These are phyloP conservation scores for Mortierella sp. DNA, from an alignment of 371 early-diverging fungal genomes.

Conservation along the genomic window DNA sequence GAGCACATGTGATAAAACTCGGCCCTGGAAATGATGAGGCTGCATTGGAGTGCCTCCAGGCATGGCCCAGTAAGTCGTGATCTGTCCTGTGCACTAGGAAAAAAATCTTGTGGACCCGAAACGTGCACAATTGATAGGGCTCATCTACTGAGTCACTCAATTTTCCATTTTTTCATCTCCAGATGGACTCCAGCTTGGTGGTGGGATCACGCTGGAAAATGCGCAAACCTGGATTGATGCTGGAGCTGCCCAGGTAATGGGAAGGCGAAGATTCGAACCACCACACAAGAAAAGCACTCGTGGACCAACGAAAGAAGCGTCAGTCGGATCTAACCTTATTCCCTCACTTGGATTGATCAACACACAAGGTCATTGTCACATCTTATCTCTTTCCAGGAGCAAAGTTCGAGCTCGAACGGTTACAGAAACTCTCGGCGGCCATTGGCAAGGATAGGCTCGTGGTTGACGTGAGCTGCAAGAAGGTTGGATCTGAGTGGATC, in stretches of 20 bases:
- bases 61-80: conserved; percentile 78
- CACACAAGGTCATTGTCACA: conserved; percentile 94
- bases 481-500: conserved; percentile 78
- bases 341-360: too few species aligned
- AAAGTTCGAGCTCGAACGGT: conserved; percentile 73
- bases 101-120: too few species aligned
- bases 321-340: not conserved
- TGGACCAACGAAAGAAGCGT: too few species aligned
- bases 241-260: conserved; percentile 86
- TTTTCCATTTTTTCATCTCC: not conserved
- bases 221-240: conserved; percentile 86
- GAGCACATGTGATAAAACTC: conserved; percentile 95
- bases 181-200: conserved; percentile 90
- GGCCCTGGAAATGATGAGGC: conserved; percentile 91
- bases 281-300: too few species aligned
- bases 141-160: conserved; percentile 3
- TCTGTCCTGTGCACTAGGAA: too few species aligned
- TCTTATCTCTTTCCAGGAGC: conserved; percentile 91
- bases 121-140: too few species aligned
- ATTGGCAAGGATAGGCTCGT: conserved; percentile 88
- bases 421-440: conserved; percentile 64
- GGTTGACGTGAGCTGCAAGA: conserved; percentile 93
- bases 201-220: conserved; percentile 92
- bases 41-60: conserved; percentile 80
- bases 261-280: too few species aligned